Conservation (phyloP, 352 stramenopile genomes). For the Globisporangium canariense region DNA sequence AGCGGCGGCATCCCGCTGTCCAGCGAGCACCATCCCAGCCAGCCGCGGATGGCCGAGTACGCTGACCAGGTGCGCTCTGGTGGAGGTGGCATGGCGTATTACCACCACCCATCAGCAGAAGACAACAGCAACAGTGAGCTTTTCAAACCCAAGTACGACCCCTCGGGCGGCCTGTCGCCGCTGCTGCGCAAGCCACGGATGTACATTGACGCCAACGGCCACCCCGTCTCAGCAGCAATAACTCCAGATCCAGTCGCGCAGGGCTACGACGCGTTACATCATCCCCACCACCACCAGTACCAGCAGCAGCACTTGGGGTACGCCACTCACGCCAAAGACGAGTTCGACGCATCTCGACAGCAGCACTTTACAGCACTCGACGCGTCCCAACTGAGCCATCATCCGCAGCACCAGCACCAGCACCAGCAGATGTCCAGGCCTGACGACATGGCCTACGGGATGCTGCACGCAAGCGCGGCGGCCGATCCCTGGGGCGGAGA, state of each 20-base stretch:
- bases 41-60: conserved; percentile 5
- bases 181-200: conserved; percentile 19
- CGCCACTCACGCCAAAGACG: conserved; percentile 4
- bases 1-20: neutral
- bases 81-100: neutral
- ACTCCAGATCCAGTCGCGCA: neutral
- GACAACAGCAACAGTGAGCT: conserved; percentile 1
- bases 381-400: neutral
- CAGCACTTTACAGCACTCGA: conserved; percentile 6
- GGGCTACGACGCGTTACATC: neutral
- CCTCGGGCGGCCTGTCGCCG: conserved; percentile 6
- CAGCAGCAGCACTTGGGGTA: conserved; percentile 9
- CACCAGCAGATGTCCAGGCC: neutral
- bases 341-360: conserved; percentile 4
- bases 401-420: conserved; percentile 6
- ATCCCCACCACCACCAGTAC: too few species aligned
- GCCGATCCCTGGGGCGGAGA: conserved; percentile 9
- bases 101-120: conserved; percentile 10
- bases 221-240: conserved; percentile 1
- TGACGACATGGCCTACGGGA: conserved; percentile 2
- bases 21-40: neutral
- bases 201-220: neutral
- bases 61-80: conserved; percentile 1
- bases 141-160: conserved; percentile 17
- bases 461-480: conserved; percentile 4